These are phyloP conservation scores for Umbelopsis isabellina DNA, from an alignment of 192 early-diverging fungal genomes.

Conservation along the genomic window DNA sequence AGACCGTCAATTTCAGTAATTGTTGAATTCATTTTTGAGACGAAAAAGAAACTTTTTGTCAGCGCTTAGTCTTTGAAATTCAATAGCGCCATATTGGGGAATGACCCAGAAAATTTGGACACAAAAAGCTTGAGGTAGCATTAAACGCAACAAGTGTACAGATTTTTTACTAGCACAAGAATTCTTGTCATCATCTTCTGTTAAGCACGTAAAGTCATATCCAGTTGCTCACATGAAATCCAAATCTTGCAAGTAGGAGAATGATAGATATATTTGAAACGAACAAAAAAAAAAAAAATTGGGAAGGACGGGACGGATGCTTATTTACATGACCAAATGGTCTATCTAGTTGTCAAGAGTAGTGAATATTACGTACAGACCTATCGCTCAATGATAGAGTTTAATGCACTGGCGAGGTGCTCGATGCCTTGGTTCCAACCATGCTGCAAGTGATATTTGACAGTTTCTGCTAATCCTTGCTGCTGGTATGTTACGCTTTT, in stretches of 20 bases:
- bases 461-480: not conserved
- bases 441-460: constrained; percentile 4
- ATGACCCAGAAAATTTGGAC: not conserved
- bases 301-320: not conserved
- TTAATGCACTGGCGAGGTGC: not conserved
- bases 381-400: constrained; percentile 17
- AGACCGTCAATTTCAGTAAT: constrained; percentile 3
- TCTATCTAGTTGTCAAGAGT: not conserved
- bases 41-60: not conserved
- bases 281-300: not conserved
- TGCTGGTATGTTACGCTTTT: not conserved
- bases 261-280: too few species aligned
- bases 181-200: too few species aligned
- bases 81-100: too few species aligned
- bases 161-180: too few species aligned
- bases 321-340: constrained; percentile 9
- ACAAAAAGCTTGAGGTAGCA: too few species aligned
- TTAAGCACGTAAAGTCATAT: too few species aligned
- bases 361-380: not conserved
- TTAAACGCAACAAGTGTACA: too few species aligned
- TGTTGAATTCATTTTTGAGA: not conserved
- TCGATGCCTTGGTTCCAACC: constrained; percentile 17
- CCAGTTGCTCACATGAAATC: too few species aligned
- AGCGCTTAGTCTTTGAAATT: too few species aligned
- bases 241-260: too few species aligned